Percentiles rank a stretch among this genome's conserved stretches.
phyloP scores from a whole-genome alignment of 2,329 filamentous ascomycete species.

The Paecilomyces niveus region DNA sequence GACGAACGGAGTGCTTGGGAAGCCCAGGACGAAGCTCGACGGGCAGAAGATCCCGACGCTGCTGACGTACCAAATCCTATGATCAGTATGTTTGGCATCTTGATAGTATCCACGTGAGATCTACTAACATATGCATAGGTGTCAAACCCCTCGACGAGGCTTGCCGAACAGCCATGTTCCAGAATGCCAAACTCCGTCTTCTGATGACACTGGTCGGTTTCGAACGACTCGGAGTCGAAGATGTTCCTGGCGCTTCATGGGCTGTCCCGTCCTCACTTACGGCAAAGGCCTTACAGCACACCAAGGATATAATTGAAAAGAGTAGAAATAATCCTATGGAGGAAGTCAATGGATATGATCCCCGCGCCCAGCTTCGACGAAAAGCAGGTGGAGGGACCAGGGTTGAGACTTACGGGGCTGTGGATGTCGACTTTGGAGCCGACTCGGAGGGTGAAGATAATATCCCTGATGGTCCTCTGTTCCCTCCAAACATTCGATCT shows the following conservation, averaged over 20 bases:
- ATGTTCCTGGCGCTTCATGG: slow-evolving; percentile 73
- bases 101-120: slow-evolving; percentile 1
- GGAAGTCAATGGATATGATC: slow-evolving; percentile 67
- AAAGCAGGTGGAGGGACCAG: slow-evolving; percentile 45
- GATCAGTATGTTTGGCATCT: slow-evolving; percentile 39
- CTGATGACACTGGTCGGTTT: slow-evolving; percentile 73
- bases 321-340: slow-evolving; percentile 70
- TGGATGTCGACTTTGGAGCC: slow-evolving; percentile 60
- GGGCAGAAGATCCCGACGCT: slow-evolving; percentile 30
- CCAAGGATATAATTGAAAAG: slow-evolving; percentile 65
- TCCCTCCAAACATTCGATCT: slow-evolving; percentile 50
- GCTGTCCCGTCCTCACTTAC: slow-evolving; percentile 61
- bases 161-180: slow-evolving; percentile 70
- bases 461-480: slow-evolving; percentile 55
- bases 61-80: slow-evolving; percentile 18
- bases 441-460: slow-evolving; percentile 58
- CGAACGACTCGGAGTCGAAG: slow-evolving; percentile 57
- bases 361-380: slow-evolving; percentile 71
- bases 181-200: slow-evolving; percentile 78
- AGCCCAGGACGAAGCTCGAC: slow-evolving; percentile 57
- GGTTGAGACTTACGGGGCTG: slow-evolving; percentile 22
- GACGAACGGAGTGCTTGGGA: slow-evolving; percentile 73
- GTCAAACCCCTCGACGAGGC: slow-evolving; percentile 59
- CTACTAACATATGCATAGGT: slow-evolving; percentile 34
- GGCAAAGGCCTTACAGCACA: slow-evolving; percentile 59